Evolutionary conservation across 352 stramenopile species (phyloP), one percentile per base, ranked within the genome.

Genomic region (Halophytophthora batemanensis): DNA sequence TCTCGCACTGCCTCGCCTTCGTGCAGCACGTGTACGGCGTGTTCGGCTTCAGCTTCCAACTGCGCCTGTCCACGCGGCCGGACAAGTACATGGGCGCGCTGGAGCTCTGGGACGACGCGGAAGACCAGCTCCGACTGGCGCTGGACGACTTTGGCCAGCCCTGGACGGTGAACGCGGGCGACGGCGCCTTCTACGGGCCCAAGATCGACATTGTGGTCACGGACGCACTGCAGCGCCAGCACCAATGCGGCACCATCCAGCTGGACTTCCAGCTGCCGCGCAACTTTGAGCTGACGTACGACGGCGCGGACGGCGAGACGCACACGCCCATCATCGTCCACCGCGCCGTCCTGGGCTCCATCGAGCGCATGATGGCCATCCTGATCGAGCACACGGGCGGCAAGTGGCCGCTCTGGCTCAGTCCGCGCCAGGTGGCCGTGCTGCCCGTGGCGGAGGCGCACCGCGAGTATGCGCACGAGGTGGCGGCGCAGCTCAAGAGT

Each of bases 361-460:
- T 99, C 49, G 96, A 99, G 77, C 88, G 96, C 40, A 98, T 99
- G 82, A 98, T 99, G 82, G 96, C 95, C 44, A 98, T 99, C 46
- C 69, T 99, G 19, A 96, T 98, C 53, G 96, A 99, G 69, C 96
- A 98, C 66, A 97, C 86, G 47, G 87, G 85, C 35, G 96, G 96
- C 48, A 96, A 98, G 59, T 98, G 97, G 71, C 96, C 96, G 18
- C 70, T 98, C n/a, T 99, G 96, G 96, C 76, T 99, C 29, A 87
- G 67, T 34, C 84, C 84, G 34, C 80, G 84, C 46, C 84, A 94
- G 43, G 74, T 93, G 23, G 79, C 80, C 0, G 77, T 94, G 15
- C 25, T 94, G 14, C 80, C 80, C 2, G 80, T 93, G 48, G 61
- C 82, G 0, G 77, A 89, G 42, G 61, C 74, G 17, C 80, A 90